Conservation (phyloP, 768 basidiomycete species). For the Lentinula sp. region DNA sequence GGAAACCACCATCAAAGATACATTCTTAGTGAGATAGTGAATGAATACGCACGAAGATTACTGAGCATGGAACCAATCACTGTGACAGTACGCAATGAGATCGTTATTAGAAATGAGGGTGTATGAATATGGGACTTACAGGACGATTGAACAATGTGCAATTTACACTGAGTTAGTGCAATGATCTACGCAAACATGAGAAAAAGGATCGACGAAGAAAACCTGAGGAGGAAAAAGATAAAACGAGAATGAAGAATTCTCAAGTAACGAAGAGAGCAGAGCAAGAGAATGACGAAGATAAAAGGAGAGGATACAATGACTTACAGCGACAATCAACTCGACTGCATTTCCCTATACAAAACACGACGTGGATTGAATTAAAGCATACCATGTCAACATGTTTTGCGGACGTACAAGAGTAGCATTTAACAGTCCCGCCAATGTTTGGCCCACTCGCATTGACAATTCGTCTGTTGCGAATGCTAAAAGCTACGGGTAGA, state of each 20-base stretch:
- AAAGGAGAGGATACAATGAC: slow-evolving; percentile 11
- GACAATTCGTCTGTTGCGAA: slow-evolving; percentile 66
- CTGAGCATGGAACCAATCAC: slow-evolving; percentile 61
- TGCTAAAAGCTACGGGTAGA: slow-evolving; percentile 37
- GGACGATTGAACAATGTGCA: slow-evolving; percentile 55
- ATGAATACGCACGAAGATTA: slow-evolving; percentile 39
- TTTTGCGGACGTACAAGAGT: slow-evolving; percentile 35
- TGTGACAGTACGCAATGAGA: slow-evolving; percentile 13
- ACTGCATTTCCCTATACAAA: slow-evolving; percentile 18
- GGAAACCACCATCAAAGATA: background rate
- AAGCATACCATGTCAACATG: background rate
- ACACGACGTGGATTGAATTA: background rate
- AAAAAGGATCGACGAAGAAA: background rate
- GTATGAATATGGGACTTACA: slow-evolving; percentile 26
- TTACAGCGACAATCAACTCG: slow-evolving; percentile 51
- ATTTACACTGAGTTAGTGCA: slow-evolving; percentile 24
- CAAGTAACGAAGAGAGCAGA: background rate
- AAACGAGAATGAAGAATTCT: no score
- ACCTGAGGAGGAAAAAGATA: background rate
- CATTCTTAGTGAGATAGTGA: background rate
- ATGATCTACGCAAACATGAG: slow-evolving; percentile 8
- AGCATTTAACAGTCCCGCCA: slow-evolving; percentile 60
- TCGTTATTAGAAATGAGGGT: background rate
- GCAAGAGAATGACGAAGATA: background rate
- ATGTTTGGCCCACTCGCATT: slow-evolving; percentile 51